Evolutionary conservation across 2,329 filamentous ascomycete species (phyloP).

Genomic region (Colletotrichum tabaci): DNA sequence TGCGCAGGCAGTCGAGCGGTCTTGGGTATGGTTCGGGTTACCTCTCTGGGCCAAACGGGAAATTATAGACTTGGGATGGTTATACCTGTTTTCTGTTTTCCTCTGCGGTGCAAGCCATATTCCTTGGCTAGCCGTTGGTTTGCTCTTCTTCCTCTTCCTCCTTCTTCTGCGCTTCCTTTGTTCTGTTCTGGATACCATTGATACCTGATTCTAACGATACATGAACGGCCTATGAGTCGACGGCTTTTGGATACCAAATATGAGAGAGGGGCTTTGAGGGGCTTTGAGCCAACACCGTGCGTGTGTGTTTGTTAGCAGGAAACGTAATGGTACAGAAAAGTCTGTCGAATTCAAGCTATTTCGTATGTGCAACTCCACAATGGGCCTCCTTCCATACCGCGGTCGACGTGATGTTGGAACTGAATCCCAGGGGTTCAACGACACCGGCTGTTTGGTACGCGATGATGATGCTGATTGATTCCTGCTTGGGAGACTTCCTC

Average conservation of each 20-base stretch:
- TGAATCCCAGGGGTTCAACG: too few relatives aligned
- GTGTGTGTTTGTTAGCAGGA: not conserved
- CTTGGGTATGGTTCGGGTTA: not conserved
- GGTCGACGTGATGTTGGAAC: too few relatives aligned
- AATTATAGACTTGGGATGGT: constrained; percentile 1
- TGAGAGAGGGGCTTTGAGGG: not conserved
- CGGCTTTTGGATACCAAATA: not conserved
- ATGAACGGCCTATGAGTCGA: constrained; percentile 8
- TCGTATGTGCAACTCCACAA: too few relatives aligned
- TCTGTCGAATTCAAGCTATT: not conserved
- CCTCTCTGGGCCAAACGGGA: not conserved
- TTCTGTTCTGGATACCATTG: not conserved
- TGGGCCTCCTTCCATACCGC: too few relatives aligned
- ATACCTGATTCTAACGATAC: constrained; percentile 6
- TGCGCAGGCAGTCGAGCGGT: not conserved
- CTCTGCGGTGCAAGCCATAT: too few relatives aligned
- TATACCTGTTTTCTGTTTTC: not conserved
- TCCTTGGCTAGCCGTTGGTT: not conserved
- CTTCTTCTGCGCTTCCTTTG: not conserved
- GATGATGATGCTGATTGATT: too few relatives aligned
- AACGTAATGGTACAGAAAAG: constrained; percentile 6
- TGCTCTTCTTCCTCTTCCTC: not conserved
- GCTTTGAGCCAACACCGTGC: not conserved
- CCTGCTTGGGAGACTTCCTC: too few relatives aligned
- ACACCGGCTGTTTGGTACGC: too few relatives aligned